Evolutionary conservation across 768 basidiomycete genomes (phyloP).

Genomic region (Kwoniella europaea): DNA sequence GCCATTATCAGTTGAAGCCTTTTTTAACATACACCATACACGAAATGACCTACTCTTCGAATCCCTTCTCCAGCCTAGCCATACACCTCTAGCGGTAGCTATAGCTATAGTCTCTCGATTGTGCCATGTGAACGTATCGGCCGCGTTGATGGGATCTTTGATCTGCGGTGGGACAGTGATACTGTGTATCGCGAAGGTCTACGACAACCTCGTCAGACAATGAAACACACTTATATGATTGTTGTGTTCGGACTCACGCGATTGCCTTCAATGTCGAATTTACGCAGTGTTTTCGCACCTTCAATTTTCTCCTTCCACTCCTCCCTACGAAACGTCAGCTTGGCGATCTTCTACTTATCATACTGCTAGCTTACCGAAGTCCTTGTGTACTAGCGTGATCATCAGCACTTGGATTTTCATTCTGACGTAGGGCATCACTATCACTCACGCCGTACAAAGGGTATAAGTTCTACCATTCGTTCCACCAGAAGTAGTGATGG

Average conservation of each 20-base stretch:
- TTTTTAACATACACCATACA: too few relatives aligned
- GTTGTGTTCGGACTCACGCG: conserved; percentile 28
- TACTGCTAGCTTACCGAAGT: conserved; percentile 26
- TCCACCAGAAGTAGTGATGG: conserved; percentile 32
- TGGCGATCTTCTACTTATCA: not conserved
- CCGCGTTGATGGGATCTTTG: conserved; percentile 32
- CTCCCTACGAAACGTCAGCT: conserved; percentile 28
- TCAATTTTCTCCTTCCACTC: conserved; percentile 51
- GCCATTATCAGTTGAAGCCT: conserved; percentile 22
- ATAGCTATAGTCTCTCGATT: conserved; percentile 43
- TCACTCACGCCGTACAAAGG: conserved; percentile 42
- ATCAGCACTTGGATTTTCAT: not conserved
- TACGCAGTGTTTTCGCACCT: conserved; percentile 41
- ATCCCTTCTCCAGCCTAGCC: conserved; percentile 49
- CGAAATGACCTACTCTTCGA: conserved; percentile 18
- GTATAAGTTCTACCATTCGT: conserved; percentile 41
- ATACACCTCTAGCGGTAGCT: conserved; percentile 35
- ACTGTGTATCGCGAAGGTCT: conserved; percentile 44
- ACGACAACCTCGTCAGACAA: not conserved
- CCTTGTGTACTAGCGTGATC: conserved; percentile 22
- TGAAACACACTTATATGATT: not conserved
- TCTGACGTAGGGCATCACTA: not conserved
- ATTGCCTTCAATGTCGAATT: conserved; percentile 52
- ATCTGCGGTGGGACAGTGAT: conserved; percentile 36
- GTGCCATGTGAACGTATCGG: conserved; percentile 47